Percentiles rank a stretch among this genome's conserved stretches.
These are phyloP conservation scores for Cetraspora pellucida DNA, from an alignment of 192 early-diverging fungal genomes.

Conservation along the genomic window DNA sequence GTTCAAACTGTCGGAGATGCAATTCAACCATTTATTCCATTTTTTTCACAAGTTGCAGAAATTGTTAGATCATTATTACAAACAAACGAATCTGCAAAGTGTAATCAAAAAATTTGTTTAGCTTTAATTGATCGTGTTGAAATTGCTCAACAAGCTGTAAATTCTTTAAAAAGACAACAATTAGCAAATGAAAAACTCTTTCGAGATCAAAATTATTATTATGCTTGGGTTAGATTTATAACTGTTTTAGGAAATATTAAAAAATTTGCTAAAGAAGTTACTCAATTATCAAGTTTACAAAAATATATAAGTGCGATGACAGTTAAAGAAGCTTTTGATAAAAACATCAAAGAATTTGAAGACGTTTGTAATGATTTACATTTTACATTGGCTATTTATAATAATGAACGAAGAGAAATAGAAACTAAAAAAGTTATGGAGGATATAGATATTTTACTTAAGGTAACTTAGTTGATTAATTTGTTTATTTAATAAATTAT, in stretches of 20 bases:
- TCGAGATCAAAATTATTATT: conserved; percentile 5
- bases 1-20: too few species aligned
- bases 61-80: too few species aligned
- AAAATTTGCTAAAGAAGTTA: conserved; percentile 6
- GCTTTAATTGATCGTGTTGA: conserved; percentile 5
- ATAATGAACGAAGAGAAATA: neutral
- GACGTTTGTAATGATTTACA: neutral
- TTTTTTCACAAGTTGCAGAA: too few species aligned
- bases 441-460: neutral
- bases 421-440: neutral
- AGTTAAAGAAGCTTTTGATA: neutral
- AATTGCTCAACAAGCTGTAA: neutral
- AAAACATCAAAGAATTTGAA: neutral
- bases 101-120: conserved; percentile 11
- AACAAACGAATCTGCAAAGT: neutral
- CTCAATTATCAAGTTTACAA: neutral
- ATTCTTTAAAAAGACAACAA: neutral
- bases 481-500: too few species aligned
- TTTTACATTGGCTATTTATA: conserved; percentile 6
- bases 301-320: neutral
- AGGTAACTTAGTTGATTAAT: neutral
- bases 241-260: conserved; percentile 5
- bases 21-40: too few species aligned
- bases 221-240: neutral
- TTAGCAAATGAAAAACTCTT: neutral